phyloP scores from a whole-genome alignment of 2,329 filamentous ascomycete genomes.

The Raffaelea deltoideospora region DNA sequence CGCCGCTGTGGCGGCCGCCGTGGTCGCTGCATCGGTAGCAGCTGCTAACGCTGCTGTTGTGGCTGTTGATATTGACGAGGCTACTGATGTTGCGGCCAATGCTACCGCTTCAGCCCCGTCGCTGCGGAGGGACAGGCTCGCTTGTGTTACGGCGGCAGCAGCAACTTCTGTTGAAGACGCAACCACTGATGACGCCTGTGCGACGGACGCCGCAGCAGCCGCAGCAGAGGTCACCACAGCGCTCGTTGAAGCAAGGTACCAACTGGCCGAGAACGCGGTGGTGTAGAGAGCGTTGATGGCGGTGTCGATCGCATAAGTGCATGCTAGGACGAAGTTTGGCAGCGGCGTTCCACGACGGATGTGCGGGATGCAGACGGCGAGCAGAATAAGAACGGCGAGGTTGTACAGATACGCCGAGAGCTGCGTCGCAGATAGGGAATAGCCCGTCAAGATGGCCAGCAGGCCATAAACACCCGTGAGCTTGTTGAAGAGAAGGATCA shows the following conservation, averaged over 20 bases:
- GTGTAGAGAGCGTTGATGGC: conserved; percentile 73
- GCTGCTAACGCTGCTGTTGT: not conserved
- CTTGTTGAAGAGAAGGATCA: conserved; percentile 81
- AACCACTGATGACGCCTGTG: not conserved
- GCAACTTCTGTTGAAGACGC: not conserved
- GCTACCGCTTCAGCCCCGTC: not conserved
- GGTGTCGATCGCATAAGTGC: conserved; percentile 73
- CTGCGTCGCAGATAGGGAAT: conserved; percentile 66
- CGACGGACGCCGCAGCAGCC: not conserved
- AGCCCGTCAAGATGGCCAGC: conserved; percentile 77
- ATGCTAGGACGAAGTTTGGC: conserved; percentile 66
- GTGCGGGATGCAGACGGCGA: conserved; percentile 59
- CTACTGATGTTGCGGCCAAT: not conserved
- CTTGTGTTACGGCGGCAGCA: not conserved
- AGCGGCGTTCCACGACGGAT: conserved; percentile 67
- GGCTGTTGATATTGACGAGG: too few species aligned
- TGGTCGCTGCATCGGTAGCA: not conserved
- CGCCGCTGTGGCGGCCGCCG: not conserved
- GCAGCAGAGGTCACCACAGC: conserved; percentile 1
- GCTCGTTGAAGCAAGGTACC: conserved; percentile 46
- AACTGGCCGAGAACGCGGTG: conserved; percentile 63
- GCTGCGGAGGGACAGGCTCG: too few species aligned
- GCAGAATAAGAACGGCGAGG: conserved; percentile 50
- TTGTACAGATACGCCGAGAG: conserved; percentile 89
- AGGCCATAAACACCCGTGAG: conserved; percentile 81